Evolutionary conservation across 176 grass and related monocot species (phyloP), one percentile per base, ranked within the genome.

Genomic region (Musa itinerans): DNA sequence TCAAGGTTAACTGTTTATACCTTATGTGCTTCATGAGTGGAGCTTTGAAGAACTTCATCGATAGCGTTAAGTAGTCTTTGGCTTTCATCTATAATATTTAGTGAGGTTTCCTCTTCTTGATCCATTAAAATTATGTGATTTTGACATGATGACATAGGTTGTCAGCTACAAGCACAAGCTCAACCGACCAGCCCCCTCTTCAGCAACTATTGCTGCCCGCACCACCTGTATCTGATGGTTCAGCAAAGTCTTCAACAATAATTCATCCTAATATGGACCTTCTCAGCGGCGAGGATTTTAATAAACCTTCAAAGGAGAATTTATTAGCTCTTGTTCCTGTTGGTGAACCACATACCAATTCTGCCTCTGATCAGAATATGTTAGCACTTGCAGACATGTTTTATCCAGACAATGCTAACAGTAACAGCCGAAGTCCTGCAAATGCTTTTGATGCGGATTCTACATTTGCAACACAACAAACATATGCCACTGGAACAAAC

Each of bases 301-400:
- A 86, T 27, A 90, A 92, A 92, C 79, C 93, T 13, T 85, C 87
- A 84, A 76, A 80, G 68, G 81, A 83, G 67, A 89, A 92, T 50
- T 76, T 79, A 10, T 70, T 96, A 56, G 93, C 87, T 2, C 73
- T 96, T 70, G 87, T 96, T 79, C 87, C 86, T 64, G 77, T 89
- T 63, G 83, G 81, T 52, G 81, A 83, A 63, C 78, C 58, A 17
- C 55, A 86, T 64, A 76, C 76, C 56, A 81, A 81, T 53, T 89
- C 87, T 55, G 85, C 87, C 78, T 54, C 83, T 54, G 90, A 93
- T 54, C 86, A 91, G 78, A 89, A 89, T 55, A 80, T 99, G 15
- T 87, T 99, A 76, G 88, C 88, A 55, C 83, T 94, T 63, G 82
- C 88, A 34, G 88, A 99, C 76, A 99, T 99, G 88, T 94, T 99